Base-by-base conservation (phyloP, 2,329 filamentous ascomycete species). In the Hypoxylon sp. region DNA sequence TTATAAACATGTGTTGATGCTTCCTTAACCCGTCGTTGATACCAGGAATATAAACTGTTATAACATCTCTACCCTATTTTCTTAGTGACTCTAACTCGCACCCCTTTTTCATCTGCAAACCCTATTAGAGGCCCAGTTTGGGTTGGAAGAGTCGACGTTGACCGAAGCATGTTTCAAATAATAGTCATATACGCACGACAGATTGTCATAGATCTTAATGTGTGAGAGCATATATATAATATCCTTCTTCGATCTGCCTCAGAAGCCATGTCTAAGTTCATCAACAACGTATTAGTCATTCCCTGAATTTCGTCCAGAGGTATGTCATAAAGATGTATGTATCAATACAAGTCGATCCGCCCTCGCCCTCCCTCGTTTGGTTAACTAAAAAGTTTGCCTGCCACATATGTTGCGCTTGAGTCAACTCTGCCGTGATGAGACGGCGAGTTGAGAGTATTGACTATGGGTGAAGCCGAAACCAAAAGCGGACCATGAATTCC, bases 201-300 rank as follows among this genome's bases (percentile, higher is more conserved):
- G n/a, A 57, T 45, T 50, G 21, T 10, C 13, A 32, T 57, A 38
- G 10, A 55, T 60, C 23, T 46, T 41, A 49, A 21, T 49, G 48
- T 30, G 25, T 51, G 45, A 55, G 45, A 58, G 55, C 38, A 57
- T 60, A 49, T 25, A 53, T 55, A 46, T 46, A 38, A 62, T 57
- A 51, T 60, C 56, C 61, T 48, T 50, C 46, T 56, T 51, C 49
- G 52, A 57, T 60, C 56, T 64, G 56, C 60, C 58, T 60, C 58
- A 36, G 43, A 52, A 43, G 23, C 7, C 28, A n/a, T 65, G 32
- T 62, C 58, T 59, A 53, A 36, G 14, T 43, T 46, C 52, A 41
- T 57, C 51, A 41, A 55, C 45, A 38, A 60, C 51, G 49, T 60
- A 65, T 49, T 65, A 60, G 21, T 58, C 36, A 38, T 62, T 49